Evolutionary conservation across 1,284 basidiomycete genomes (phyloP).

Genomic region (Tilletia horrida): DNA sequence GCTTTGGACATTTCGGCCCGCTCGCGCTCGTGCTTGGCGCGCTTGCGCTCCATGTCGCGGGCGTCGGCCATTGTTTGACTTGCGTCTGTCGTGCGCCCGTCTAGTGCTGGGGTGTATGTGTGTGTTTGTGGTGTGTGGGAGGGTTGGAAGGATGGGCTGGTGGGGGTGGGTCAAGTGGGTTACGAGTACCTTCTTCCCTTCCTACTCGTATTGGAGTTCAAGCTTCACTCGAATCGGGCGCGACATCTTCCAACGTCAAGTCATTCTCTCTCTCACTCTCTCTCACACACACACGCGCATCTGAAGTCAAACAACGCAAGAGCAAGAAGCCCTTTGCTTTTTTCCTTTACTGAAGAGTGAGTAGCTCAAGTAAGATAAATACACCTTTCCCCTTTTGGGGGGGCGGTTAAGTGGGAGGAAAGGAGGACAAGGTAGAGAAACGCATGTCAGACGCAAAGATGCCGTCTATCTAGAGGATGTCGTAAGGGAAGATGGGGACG

Average conservation of each 20-base stretch:
- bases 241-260: too few species aligned
- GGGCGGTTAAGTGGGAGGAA: background rate
- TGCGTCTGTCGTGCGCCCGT: too few species aligned
- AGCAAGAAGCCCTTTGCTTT: background rate
- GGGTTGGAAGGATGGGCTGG: too few species aligned
- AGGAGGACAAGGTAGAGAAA: background rate
- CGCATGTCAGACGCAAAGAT: background rate
- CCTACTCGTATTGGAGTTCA: too few species aligned
- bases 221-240: too few species aligned
- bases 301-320: background rate
- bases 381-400: background rate
- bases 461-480: background rate
- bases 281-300: background rate
- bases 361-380: too few species aligned
- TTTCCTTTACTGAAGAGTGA: background rate
- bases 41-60: constrained; percentile 12
- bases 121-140: too few species aligned
- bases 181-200: too few species aligned
- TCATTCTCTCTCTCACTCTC: too few species aligned
- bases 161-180: too few species aligned
- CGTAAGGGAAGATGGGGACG: constrained; percentile 11
- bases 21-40: constrained; percentile 21
- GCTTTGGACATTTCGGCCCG: constrained; percentile 62
- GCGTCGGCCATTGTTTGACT: background rate
- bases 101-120: too few species aligned